Evolutionary conservation across 1,284 basidiomycete genomes (phyloP).

Genomic region (Papiliotrema nemorosa): DNA sequence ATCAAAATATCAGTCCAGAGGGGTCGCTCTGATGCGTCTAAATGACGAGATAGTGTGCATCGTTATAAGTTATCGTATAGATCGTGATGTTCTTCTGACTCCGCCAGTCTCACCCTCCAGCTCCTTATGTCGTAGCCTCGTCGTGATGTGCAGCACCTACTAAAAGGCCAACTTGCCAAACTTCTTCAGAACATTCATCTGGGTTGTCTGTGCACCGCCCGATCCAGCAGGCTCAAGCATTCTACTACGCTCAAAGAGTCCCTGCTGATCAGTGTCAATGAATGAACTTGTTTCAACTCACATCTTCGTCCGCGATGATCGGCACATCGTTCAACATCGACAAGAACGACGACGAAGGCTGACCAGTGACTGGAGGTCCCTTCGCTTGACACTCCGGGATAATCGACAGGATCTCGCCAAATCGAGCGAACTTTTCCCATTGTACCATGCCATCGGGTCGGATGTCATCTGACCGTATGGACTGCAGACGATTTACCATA

Average conservation of each 20-base stretch:
- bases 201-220: neutral
- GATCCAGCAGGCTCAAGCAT: constrained; percentile 19
- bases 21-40: too few relatives aligned
- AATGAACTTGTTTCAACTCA: constrained; percentile 26
- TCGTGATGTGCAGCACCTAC: too few relatives aligned
- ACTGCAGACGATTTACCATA: constrained; percentile 35
- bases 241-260: constrained; percentile 29
- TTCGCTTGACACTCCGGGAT: constrained; percentile 38
- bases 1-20: too few relatives aligned
- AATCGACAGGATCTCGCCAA: constrained; percentile 36
- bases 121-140: too few relatives aligned
- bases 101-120: too few relatives aligned
- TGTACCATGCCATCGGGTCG: constrained; percentile 26
- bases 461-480: constrained; percentile 31
- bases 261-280: constrained; percentile 17
- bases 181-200: constrained; percentile 1
- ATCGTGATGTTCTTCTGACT: too few relatives aligned
- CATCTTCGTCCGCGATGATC: constrained; percentile 40
- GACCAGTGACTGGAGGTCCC: constrained; percentile 24
- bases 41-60: too few relatives aligned
- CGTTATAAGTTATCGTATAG: too few relatives aligned
- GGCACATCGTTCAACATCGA: constrained; percentile 34
- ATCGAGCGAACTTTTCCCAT: constrained; percentile 44
- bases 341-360: constrained; percentile 21
- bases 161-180: constrained; percentile 2